Base-by-base conservation (phyloP, 2,329 filamentous ascomycete genomes). In the Colletotrichum navitas region DNA sequence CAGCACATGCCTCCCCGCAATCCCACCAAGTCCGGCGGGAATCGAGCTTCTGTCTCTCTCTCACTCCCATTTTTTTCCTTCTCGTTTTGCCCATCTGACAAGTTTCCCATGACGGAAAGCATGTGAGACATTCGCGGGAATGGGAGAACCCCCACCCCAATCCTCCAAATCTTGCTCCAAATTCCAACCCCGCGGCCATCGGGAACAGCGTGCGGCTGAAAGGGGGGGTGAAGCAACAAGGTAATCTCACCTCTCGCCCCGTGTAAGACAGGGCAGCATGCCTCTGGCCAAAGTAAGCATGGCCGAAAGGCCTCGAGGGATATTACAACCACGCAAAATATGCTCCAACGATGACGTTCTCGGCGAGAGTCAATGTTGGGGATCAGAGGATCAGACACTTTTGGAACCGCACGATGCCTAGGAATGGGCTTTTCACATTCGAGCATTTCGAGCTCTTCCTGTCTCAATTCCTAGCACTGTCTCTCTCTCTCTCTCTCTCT, bases 381-480 rank as follows among this genome's bases (percentile, higher is more conserved):
- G 18, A 11, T 36, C 52, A 54, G n/a, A 7, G 41, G 47, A 18
- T 16, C n/a, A n/a, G n/a, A n/a, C n/a, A n/a, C n/a, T 5, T 26
- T 58, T 16, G 32, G 34, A n/a, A 62, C 39, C 51, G 52, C 58
- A 21, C 54, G 10, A 24, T 68, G 68, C 58, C 51, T 32, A 71
- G 64, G 68, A 71, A 71, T 71, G 68, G 68, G 68, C 63, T 47
- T 63, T 63, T 71, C 64, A 71, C 68, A 68, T 71, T 68, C 64
- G 64, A 71, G 68, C 68, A 71, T 71, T 68, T 64, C 51, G 51
- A 63, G 58, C 68, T 68, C 65, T 41, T 36, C 29, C 68, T 32
- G 49, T 68, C 21, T 63, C 49, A 56, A 34, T n/a, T 41, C 21
- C 29, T 24, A 49, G 18, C 43, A 21, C 18, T 41, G 16, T 41